phyloP scores from a whole-genome alignment of 352 stramenopile genomes.

The Pythium insidiosum region DNA sequence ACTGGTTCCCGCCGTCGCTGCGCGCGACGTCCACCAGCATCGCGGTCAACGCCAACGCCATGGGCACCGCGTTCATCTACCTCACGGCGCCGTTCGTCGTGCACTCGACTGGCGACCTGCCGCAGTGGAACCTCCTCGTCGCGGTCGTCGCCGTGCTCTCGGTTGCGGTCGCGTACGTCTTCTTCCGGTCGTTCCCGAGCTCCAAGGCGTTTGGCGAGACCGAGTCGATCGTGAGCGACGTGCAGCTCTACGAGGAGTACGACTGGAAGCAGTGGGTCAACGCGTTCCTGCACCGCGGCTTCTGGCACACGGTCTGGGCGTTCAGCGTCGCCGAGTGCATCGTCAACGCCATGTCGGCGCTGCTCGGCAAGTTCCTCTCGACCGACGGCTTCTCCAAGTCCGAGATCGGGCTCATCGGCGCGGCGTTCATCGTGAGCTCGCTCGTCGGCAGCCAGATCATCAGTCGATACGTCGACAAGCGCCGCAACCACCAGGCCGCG shows the following conservation, averaged over 20 bases:
- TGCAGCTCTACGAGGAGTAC: slow-evolving; percentile 58
- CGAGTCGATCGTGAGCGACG: slow-evolving; percentile 40
- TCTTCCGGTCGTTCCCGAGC: slow-evolving; percentile 42
- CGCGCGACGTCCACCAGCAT: slow-evolving; percentile 62
- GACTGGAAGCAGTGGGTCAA: slow-evolving; percentile 64
- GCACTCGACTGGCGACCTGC: slow-evolving; percentile 19
- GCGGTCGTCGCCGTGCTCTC: slow-evolving; percentile 18
- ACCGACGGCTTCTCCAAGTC: slow-evolving; percentile 52
- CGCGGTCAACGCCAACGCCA: slow-evolving; percentile 65
- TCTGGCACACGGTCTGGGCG: slow-evolving; percentile 47
- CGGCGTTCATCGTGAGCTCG: slow-evolving; percentile 62
- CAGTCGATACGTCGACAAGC: slow-evolving; percentile 51
- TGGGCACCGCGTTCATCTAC: slow-evolving; percentile 61
- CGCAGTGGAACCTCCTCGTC: slow-evolving; percentile 36
- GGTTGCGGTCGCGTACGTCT: slow-evolving; percentile 12
- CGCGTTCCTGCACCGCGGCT: slow-evolving; percentile 53
- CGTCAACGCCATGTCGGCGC: slow-evolving; percentile 60
- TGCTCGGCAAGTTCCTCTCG: slow-evolving; percentile 62
- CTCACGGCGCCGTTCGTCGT: slow-evolving; percentile 41
- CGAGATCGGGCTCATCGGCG: slow-evolving; percentile 55
- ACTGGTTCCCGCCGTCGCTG: slow-evolving; percentile 65
- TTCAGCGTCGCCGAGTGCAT: slow-evolving; percentile 67
- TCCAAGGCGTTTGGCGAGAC: slow-evolving; percentile 9
- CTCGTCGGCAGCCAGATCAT: slow-evolving; percentile 63
- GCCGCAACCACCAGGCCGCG: slow-evolving; percentile 47